Evolutionary conservation across 1,284 basidiomycete species (phyloP), one percentile per base, ranked within the genome.

Genomic region (Cryptococcus sp.): DNA sequence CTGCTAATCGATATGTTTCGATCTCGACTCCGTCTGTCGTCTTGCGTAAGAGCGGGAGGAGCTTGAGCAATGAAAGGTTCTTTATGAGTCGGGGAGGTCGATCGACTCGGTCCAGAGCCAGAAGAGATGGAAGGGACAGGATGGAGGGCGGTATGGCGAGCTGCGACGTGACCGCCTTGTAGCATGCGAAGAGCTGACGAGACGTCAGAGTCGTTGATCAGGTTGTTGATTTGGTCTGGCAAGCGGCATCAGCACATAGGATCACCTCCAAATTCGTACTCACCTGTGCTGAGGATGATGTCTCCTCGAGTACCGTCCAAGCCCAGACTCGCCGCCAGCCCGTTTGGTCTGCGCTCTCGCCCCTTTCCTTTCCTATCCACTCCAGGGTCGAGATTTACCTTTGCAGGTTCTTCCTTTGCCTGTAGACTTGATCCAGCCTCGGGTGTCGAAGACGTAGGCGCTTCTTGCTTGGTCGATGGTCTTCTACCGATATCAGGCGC

Each of bases 141-240:
- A 24, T 47, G 39, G 4, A 48, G 12, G 21, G 45, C 35, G 22
- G 48, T 33, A 4, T 51, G 43, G 14, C 54, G 48, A 23, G 45
- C 36, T 14, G 54, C 32, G 11, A 50, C 34, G 24, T 51, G 57
- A 40, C 45, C 36, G 2, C 32, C 33, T 18, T 55, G 50, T 54
- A 68, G 61, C 25, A 62, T 50, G 9, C 65, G 58, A 19, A 69
- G 48, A 5, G 67, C 69, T 4, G 62, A 59, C 3, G 57, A 58
- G 35, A 69, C 52, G 47, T 69, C 68, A 7, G 64, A 56, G 47
- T 69, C 63, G 33, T 46, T 52, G 6, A 71, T 52, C 0, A 71
- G 60, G 19, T 53, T 48, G 33, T 68, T 60, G 16, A 71, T 61
- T 58, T 71, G 69, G 44, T 67, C 69, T 58, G 48, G n/a, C n/a